These are phyloP conservation scores for Juncus inflexus DNA, from an alignment of 176 grass and related monocot genomes.

Conservation along the genomic window DNA sequence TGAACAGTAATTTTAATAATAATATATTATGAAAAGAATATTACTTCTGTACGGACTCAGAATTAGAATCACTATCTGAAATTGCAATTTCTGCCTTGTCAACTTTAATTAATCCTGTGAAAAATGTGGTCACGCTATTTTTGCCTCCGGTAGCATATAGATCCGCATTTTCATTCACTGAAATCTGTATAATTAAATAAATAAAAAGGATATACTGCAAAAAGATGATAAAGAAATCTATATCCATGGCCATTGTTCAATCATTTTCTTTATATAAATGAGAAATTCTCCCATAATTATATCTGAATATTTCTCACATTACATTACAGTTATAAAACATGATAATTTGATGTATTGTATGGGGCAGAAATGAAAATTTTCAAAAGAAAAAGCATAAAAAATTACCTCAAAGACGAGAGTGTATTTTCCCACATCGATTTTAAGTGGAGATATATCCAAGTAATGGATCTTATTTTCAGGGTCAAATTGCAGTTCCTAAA, in stretches of 20 bases:
- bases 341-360: too few relatives aligned
- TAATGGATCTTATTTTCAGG: constrained; percentile 63
- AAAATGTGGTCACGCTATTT: constrained; percentile 37
- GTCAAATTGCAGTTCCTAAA: constrained; percentile 84
- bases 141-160: constrained; percentile 68
- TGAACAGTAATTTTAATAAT: too few relatives aligned
- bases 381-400: constrained; percentile 8
- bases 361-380: neutral
- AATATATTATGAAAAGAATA: too few relatives aligned
- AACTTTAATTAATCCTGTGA: constrained; percentile 75
- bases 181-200: constrained; percentile 45
- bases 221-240: neutral
- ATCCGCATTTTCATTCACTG: constrained; percentile 55
- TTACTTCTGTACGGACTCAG: constrained; percentile 84
- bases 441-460: constrained; percentile 71
- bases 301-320: too few relatives aligned
- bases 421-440: constrained; percentile 94
- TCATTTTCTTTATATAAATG: too few relatives aligned
- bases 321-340: too few relatives aligned
- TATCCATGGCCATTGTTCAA: too few relatives aligned
- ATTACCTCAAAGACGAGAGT: constrained; percentile 82
- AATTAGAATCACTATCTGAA: constrained; percentile 59
- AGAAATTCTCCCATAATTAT: too few relatives aligned
- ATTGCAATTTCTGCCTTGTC: constrained; percentile 80
- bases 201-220: constrained; percentile 7